Evolutionary conservation across 75 land plant species (phyloP), one percentile per base, ranked within the genome.

Genomic region (Cryptomeria japonica): DNA sequence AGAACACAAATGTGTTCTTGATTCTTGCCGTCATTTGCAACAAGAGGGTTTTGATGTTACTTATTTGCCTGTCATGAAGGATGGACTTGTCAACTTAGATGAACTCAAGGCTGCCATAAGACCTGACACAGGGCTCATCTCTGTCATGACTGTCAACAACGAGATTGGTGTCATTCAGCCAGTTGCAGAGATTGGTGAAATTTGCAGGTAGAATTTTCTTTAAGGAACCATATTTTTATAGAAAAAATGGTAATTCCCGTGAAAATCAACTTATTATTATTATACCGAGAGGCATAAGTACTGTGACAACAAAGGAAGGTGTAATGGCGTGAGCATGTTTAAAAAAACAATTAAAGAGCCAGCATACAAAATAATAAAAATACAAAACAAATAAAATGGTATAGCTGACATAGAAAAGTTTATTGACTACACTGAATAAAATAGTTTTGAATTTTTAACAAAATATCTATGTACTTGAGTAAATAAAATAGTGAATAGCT

Each of bases 131-230:
- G 99, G 97, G 2, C 85, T 98, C 13, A 91, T 98, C 34, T 97
- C 99, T 8, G 89, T 98, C 73, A 97, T 98, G 99, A 93, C 95
- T 34, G 99, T 98, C 10, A 96, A 98, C 87, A 98, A 98, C 82
- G 99, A 98, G 92, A 98, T 98, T 84, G 99, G 99, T 2, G 99
- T 98, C n/a, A 91, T 98, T 75, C 99, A 97, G 87, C 99, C 99
- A 0, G 61, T 98, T 84, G 97, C 91, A 86, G 96, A 97, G 75
- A 98, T 98, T 55, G 99, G 99, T 0, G 72, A 86, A 34, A 91
- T 98, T 37, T 97, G 99, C 87, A 88, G 91, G 73, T 92, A 95
- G 87, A 31, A 22, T 28, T 28, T 0, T 5, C 28, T 64, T 64
- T 64, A 64, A 28, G n/a, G 70, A 25, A 64, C 70, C 70, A 25